Percentiles rank a stretch among this genome's conserved stretches.
phyloP scores from a whole-genome alignment of 352 stramenopile genomes.

The Thalassiosira sp. region DNA sequence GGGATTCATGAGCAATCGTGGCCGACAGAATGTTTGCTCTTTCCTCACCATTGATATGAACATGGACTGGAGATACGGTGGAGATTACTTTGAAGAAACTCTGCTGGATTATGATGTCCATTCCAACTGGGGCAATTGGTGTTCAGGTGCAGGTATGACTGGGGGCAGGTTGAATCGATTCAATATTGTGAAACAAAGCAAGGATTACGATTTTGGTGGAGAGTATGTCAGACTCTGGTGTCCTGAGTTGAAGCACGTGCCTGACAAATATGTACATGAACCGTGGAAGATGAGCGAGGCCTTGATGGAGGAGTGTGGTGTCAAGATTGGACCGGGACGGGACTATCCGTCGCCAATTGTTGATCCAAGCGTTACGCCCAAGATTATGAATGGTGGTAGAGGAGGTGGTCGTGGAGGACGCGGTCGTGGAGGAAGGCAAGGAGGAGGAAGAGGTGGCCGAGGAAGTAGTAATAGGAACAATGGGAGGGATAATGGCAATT shows the following conservation, averaged over 20 bases:
- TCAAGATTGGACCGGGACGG: slow-evolving; percentile 61
- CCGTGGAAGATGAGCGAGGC: slow-evolving; percentile 83
- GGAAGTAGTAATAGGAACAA: slow-evolving; percentile 18
- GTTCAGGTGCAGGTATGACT: slow-evolving; percentile 78
- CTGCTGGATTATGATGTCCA: slow-evolving; percentile 89
- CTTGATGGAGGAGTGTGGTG: slow-evolving; percentile 71
- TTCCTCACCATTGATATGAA: slow-evolving; percentile 87
- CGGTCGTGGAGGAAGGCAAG: slow-evolving; percentile 26
- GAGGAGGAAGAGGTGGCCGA: slow-evolving; percentile 16
- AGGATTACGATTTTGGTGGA: slow-evolving; percentile 85
- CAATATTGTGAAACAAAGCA: slow-evolving; percentile 87
- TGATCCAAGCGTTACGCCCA: slow-evolving; percentile 24
- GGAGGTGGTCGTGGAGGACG: slow-evolving; percentile 32
- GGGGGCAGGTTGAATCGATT: slow-evolving; percentile 86
- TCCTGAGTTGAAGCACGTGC: slow-evolving; percentile 82
- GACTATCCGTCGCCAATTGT: slow-evolving; percentile 80
- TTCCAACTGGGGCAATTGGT: slow-evolving; percentile 89
- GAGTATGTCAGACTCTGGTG: slow-evolving; percentile 86
- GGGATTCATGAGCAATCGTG: slow-evolving; percentile 90
- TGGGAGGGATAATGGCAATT: slow-evolving; percentile 45
- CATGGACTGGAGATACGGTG: slow-evolving; percentile 88
- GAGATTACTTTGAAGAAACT: slow-evolving; percentile 85
- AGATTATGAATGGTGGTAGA: slow-evolving; percentile 24
- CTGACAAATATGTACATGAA: slow-evolving; percentile 73
- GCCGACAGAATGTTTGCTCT: slow-evolving; percentile 85